These are phyloP conservation scores for Macrolepiota dolichaula DNA, from an alignment of 768 basidiomycete species.

Conservation along the genomic window DNA sequence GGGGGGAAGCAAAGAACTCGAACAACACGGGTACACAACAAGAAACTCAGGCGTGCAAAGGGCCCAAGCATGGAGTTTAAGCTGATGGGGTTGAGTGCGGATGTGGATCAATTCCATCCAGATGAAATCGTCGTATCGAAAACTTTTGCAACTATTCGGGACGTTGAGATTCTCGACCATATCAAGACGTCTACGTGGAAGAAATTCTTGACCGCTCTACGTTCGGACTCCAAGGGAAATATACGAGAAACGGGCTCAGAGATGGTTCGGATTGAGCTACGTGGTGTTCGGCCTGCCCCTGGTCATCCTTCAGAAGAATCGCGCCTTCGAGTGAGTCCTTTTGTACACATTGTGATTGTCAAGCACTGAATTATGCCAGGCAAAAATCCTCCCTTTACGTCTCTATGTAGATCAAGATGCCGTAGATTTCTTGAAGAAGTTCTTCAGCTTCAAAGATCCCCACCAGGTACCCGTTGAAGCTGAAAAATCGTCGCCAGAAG, in stretches of 20 bases:
- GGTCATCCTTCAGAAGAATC: conserved; percentile 71
- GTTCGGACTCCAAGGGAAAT: conserved; percentile 83
- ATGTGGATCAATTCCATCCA: conserved; percentile 63
- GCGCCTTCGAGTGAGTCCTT: conserved; percentile 64
- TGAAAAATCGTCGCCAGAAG: conserved; percentile 35
- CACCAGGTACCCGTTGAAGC: conserved; percentile 31
- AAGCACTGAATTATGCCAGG: conserved; percentile 39
- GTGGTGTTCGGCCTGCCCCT: conserved; percentile 68
- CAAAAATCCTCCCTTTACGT: conserved; percentile 85
- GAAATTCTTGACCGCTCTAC: conserved; percentile 88
- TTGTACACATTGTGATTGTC: neutral
- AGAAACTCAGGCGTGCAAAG: conserved; percentile 67
- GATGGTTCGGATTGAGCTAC: conserved; percentile 88
- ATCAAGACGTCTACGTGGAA: conserved; percentile 99
- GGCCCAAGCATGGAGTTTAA: conserved; percentile 82
- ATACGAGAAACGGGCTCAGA: conserved; percentile 87
- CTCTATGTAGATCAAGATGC: conserved; percentile 98
- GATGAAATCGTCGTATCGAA: conserved; percentile 59
- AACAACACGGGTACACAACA: conserved; percentile 46
- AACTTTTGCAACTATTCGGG: conserved; percentile 61
- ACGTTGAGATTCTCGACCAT: conserved; percentile 91
- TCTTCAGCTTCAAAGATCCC: conserved; percentile 84
- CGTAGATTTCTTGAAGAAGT: conserved; percentile 94
- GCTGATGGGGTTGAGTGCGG: conserved; percentile 58
- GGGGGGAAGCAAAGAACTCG: conserved; percentile 36